A percentile compares a stretch with the other conserved stretches of the same genome.
Conservation (phyloP, 331 rosid species). For the Rosa hybrid region DNA sequence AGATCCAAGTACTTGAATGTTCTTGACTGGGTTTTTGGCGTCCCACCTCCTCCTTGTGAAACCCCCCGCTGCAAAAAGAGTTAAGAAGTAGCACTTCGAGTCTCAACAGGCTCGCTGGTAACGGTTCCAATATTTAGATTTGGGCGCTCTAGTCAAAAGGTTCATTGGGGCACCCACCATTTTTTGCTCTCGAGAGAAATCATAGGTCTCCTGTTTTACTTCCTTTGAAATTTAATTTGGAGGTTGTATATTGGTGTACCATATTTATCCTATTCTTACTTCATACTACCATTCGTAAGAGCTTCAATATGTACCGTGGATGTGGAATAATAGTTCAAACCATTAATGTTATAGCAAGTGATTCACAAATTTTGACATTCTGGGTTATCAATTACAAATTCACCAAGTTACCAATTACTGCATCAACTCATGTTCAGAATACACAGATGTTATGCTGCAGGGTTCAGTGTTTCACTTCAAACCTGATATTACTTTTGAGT, state of each 20-base stretch:
- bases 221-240: not conserved
- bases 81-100: slow-evolving; percentile 1
- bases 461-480: not conserved
- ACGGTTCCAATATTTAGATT: too few species aligned
- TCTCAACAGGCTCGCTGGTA: too few species aligned
- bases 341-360: not conserved
- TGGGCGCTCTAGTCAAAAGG: too few species aligned
- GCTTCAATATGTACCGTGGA: not conserved
- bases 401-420: not conserved
- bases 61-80: slow-evolving; percentile 67
- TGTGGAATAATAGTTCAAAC: not conserved
- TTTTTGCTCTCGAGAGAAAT: not conserved
- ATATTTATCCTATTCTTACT: not conserved
- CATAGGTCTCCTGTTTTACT: not conserved
- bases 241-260: not conserved
- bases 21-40: slow-evolving; percentile 97
- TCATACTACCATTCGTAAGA: not conserved
- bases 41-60: slow-evolving; percentile 86
- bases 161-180: not conserved
- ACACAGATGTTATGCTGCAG: not conserved
- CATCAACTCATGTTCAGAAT: not conserved
- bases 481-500: not conserved
- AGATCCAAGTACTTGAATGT: slow-evolving; percentile 69
- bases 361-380: not conserved
- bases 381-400: not conserved